These are phyloP conservation scores for Euptelea pleiosperma DNA, from an alignment of 164 flowering plant species.

Conservation along the genomic window DNA sequence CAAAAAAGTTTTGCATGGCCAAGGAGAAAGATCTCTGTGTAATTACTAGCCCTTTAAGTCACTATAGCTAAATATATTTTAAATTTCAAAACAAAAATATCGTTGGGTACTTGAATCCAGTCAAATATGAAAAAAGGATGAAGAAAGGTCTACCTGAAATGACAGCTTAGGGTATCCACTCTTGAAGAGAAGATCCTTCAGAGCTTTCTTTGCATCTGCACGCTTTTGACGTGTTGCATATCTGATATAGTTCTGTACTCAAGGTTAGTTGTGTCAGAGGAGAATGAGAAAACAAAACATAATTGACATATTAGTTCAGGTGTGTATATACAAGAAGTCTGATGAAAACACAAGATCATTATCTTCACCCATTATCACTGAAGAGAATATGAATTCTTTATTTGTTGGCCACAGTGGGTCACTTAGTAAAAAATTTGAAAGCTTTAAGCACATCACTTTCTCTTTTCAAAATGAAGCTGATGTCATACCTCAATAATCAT, in stretches of 20 bases:
- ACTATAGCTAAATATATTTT: too few species aligned
- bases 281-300: not conserved
- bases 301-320: not conserved
- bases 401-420: too few species aligned
- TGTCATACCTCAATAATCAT: too few species aligned
- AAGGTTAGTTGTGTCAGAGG: slow-evolving; percentile 11
- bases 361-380: too few species aligned
- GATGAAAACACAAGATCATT: too few species aligned
- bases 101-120: not conserved
- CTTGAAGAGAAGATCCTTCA: slow-evolving; percentile 49
- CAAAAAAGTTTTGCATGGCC: too few species aligned
- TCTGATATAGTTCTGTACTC: slow-evolving; percentile 42
- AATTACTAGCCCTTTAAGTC: too few species aligned
- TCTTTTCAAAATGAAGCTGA: too few species aligned
- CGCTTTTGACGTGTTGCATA: slow-evolving; percentile 64
- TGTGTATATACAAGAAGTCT: not conserved
- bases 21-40: too few species aligned
- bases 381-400: too few species aligned
- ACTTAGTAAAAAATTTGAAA: too few species aligned
- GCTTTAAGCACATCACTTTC: too few species aligned
- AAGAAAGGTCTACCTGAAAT: slow-evolving; percentile 32
- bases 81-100: not conserved
- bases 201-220: slow-evolving; percentile 70
- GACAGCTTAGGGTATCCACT: slow-evolving; percentile 34
- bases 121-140: not conserved